Evolutionary conservation across 331 rosid genomes (phyloP).

Genomic region (Spiraea crenata): DNA sequence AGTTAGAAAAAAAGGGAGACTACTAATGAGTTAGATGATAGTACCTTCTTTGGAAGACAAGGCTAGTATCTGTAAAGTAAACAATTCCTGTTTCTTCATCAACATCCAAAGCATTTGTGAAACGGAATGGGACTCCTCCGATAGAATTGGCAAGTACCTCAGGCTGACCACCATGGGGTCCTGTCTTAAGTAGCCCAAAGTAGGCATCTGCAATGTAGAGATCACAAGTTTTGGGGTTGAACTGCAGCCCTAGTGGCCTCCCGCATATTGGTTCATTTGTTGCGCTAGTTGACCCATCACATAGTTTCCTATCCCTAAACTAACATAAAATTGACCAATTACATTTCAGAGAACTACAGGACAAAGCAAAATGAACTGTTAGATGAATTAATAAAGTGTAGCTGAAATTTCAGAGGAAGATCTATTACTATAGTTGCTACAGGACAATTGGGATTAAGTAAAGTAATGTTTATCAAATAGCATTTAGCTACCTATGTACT

Average conservation of each 20-base stretch:
- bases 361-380: no score
- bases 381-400: no score
- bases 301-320: conserved; percentile 12
- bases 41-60: conserved; percentile 52
- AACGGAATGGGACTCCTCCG: conserved; percentile 38
- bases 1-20: neutral
- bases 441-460: no score
- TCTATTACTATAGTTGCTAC: no score
- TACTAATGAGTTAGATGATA: neutral
- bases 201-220: conserved; percentile 59
- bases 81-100: conserved; percentile 39
- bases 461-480: no score
- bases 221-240: conserved; percentile 36
- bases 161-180: conserved; percentile 41
- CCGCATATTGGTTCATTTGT: conserved; percentile 44
- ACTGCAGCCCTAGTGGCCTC: conserved; percentile 55
- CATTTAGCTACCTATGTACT: no score
- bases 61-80: conserved; percentile 60
- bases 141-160: conserved; percentile 37
- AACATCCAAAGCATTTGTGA: conserved; percentile 53
- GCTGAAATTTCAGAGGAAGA: no score
- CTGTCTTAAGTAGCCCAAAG: conserved; percentile 44
- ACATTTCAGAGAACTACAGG: neutral
- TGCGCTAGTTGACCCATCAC: conserved; percentile 39
- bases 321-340: neutral